Conservation (phyloP, 176 grass and related monocot species). For the Pharus latifolius region DNA sequence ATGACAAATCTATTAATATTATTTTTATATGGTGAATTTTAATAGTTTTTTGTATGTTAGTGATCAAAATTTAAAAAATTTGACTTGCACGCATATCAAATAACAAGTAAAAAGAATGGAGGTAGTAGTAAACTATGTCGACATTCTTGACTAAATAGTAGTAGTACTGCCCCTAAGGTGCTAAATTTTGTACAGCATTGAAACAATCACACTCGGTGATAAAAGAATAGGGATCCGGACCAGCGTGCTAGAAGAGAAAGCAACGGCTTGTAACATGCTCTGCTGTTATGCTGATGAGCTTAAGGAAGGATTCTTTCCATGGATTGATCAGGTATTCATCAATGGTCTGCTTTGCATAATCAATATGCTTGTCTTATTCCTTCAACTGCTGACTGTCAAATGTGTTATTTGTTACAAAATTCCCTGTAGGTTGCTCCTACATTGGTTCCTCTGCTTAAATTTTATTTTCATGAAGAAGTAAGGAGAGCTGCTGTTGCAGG, state of each 20-base stretch:
- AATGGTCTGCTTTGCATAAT: neutral
- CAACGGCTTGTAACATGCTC: constrained; percentile 98
- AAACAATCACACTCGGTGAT: constrained; percentile 92
- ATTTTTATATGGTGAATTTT: too few species aligned
- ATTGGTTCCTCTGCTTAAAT: constrained; percentile 91
- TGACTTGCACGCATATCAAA: too few species aligned
- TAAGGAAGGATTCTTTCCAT: constrained; percentile 97
- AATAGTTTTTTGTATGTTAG: too few species aligned
- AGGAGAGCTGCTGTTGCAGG: constrained; percentile 96
- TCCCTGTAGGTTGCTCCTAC: constrained; percentile 81
- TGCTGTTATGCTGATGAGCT: constrained; percentile 99
- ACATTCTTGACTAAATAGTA: too few species aligned
- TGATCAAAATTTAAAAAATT: too few species aligned
- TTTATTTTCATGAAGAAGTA: constrained; percentile 99
- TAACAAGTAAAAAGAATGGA: too few species aligned
- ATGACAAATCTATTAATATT: too few species aligned
- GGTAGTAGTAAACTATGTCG: too few species aligned
- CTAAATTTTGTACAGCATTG: constrained; percentile 47
- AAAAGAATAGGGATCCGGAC: constrained; percentile 96
- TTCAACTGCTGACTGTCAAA: neutral
- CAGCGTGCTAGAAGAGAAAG: constrained; percentile 98
- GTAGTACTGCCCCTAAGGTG: neutral
- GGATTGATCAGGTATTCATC: constrained; percentile 95
- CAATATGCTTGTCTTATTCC: neutral
- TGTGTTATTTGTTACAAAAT: constrained; percentile 5